Base-by-base conservation (phyloP, 2,329 filamentous ascomycete species). In the Trichoderma arundinaceum region DNA sequence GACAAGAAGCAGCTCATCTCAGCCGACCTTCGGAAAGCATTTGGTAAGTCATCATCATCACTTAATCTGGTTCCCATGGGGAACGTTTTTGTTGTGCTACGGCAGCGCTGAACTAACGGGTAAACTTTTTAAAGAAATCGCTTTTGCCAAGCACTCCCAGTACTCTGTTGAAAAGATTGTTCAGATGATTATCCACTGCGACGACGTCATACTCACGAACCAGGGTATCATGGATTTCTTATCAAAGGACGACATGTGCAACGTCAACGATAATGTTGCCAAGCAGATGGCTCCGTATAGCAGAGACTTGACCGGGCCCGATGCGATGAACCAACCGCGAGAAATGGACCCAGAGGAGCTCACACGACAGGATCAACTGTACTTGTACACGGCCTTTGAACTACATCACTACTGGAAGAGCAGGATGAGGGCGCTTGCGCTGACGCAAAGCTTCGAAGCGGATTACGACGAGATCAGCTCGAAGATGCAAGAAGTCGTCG, bases 1-100 rank as follows among this genome's bases (percentile, higher is more conserved):
- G 94, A 97, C 76, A 98, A 98, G 87, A 98, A 97, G 82, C 93
- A 97, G 77, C 88, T 99, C 77, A 97, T 99, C 74, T 93, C 91
- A 54, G 90, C 88, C 70, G 94, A 98, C 77, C 82, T 98, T 74
- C 91, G 91, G 73, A 94, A 94, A 80, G 92, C 88, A 65, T 96
- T 92, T 80, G 91, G 87, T 89, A 3, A 2, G 12, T 48, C n/a
- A 22, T 39, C 8, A 17, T 32, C 15, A n/a, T n/a, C n/a, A n/a
- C n/a, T n/a, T n/a, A n/a, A n/a, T n/a, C n/a, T n/a, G n/a, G n/a
- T n/a, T n/a, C n/a, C n/a, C n/a, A n/a, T 65, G 10, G n/a, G 19
- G 51, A 7, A 7, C 17, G 17, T 17, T 28, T 61, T 32, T 12
- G 13, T 13, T 22, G 9, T 8, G 35, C 10, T 41, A 33, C 4